Evolutionary conservation across 179 eudicot species (phyloP), one percentile per base, ranked within the genome.

Genomic region (Amaranthus tricolor): DNA sequence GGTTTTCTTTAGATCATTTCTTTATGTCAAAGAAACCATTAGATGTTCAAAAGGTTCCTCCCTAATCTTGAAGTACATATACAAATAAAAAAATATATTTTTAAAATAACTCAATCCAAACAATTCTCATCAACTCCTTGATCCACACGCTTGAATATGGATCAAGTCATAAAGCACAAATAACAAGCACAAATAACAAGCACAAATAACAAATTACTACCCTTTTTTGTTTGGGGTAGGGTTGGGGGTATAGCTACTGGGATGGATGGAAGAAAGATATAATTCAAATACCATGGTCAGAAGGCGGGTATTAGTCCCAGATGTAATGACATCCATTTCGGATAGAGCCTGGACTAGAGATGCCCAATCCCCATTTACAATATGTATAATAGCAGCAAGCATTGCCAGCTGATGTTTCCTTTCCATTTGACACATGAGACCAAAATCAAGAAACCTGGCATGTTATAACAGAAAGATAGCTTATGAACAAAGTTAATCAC

Each of bases 351-450:
- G 81, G 74, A 93, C 97, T 81, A 95, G 96, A 65, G 95, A 90
- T 62, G 85, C 85, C 99, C 99, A 95, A 77, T 95, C 97, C 24
- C 96, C 97, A 91, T 95, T 89, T 55, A 93, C 97, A 77, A 95
- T 90, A 83, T 95, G 97, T 74, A 95, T 90, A 60, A 93, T 90
- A 66, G 97, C 82, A 66, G 93, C 95, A 77, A 95, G 97, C 97
- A 95, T 95, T 78, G 99, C 97, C 68, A 85, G 79, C 78, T 90
- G 97, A 85, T 95, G 99, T 81, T 88, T 95, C 85, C 88, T 89
- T 87, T 95, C 90, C 96, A 95, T 90, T 62, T 89, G 93, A 75
- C 99, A 95, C 81, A 95, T 81, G 81, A 95, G 85, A 48, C 99
- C 99, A 81, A 95, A 95, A 82, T 95, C 99, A 73, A 95, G 87